phyloP scores from a whole-genome alignment of 306 rosid genomes.

The Quercus berberidifolia region DNA sequence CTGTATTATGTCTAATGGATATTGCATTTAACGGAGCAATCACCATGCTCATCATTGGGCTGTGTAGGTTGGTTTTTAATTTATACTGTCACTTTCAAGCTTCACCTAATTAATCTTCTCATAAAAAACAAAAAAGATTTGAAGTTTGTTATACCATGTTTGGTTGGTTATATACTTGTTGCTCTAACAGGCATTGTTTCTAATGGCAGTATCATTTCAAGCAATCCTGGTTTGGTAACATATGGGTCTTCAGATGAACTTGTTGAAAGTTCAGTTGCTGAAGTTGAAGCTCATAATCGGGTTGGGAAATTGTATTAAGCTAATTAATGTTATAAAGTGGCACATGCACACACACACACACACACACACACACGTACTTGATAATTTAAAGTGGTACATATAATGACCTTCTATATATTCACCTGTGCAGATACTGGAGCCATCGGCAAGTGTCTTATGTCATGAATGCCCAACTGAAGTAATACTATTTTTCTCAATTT shows the following conservation, averaged over 20 bases:
- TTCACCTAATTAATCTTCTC: neutral
- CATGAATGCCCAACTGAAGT: slow-evolving; percentile 1
- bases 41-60: slow-evolving; percentile 33
- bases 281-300: slow-evolving; percentile 19
- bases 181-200: neutral
- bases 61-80: slow-evolving; percentile 30
- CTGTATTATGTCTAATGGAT: slow-evolving; percentile 16
- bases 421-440: slow-evolving; percentile 15
- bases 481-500: neutral
- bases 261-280: slow-evolving; percentile 4
- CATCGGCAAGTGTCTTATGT: slow-evolving; percentile 12
- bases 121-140: neutral
- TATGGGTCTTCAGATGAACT: slow-evolving; percentile 6
- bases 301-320: slow-evolving; percentile 4
- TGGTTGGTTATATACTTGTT: neutral
- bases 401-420: neutral
- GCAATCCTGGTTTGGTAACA: slow-evolving; percentile 42
- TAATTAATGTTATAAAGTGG: neutral
- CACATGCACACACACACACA: neutral
- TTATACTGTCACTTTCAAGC: neutral
- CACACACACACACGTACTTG: too few species aligned
- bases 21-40: slow-evolving; percentile 34
- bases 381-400: neutral
- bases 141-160: neutral
- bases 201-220: slow-evolving; percentile 34